Percentiles rank a stretch among this genome's conserved stretches.
Conservation (phyloP, 345 rosid species). For the Tarenaya hassleriana region DNA sequence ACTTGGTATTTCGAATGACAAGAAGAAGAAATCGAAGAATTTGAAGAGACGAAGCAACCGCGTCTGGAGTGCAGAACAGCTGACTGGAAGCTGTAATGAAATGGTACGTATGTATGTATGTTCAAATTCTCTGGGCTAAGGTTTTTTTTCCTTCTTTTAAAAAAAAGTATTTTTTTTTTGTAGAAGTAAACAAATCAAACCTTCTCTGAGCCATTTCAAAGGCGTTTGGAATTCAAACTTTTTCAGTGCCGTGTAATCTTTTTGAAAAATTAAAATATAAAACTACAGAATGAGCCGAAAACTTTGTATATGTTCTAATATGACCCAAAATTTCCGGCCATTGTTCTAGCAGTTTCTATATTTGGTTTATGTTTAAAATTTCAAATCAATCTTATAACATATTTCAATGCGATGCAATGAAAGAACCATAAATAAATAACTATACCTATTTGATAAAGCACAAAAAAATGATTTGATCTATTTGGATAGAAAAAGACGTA, state of each 20-base stretch:
- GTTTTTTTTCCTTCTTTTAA: slow-evolving; percentile 7
- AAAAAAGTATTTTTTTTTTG: slow-evolving; percentile 9
- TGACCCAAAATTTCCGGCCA: background rate
- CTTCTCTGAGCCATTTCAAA: background rate
- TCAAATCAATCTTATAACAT: too few relatives aligned
- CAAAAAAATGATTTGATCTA: too few relatives aligned
- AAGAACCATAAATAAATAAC: too few relatives aligned
- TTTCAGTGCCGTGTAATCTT: background rate
- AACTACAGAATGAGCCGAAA: background rate
- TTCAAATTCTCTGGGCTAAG: slow-evolving; percentile 11
- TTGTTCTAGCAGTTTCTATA: too few relatives aligned
- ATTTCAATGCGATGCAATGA: too few relatives aligned
- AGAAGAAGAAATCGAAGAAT: slow-evolving; percentile 9
- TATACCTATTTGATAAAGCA: too few relatives aligned
- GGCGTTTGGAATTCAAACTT: too few relatives aligned
- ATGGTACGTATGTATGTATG: slow-evolving; percentile 20
- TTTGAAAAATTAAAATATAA: background rate
- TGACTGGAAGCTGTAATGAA: slow-evolving; percentile 27
- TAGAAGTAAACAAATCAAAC: slow-evolving; percentile 13
- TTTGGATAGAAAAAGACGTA: background rate
- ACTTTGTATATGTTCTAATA: background rate
- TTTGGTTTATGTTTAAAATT: background rate
- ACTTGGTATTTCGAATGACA: background rate
- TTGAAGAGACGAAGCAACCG: slow-evolving; percentile 29
- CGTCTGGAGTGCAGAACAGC: slow-evolving; percentile 30